Base-by-base conservation (phyloP, 495 filamentous ascomycete genomes). In the Xylaria nigripes region DNA sequence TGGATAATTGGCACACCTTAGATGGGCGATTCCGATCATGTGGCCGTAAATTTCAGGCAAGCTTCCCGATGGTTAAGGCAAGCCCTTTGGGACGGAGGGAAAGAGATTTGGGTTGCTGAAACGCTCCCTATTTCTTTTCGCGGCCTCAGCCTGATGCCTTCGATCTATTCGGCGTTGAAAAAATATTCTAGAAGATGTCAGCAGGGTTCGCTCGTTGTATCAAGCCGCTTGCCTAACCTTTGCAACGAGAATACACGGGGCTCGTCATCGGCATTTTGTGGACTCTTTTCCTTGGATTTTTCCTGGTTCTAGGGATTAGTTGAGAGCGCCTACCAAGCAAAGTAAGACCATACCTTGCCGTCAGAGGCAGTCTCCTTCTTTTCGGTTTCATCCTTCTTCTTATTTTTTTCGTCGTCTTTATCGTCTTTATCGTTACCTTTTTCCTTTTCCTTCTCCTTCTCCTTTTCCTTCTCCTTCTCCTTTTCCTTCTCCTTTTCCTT, bases 171-270 rank as follows among this genome's bases (percentile, higher is more conserved):
- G 84, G 70, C 86, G 86, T 53, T 94, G 87, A 66, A 89, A 93
- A 66, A 97, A 93, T 27, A 81, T 82, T 65, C 89, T 94, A 64
- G 43, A n/a, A 12, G 41, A 45, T 29, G 59, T 70, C 30, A 70
- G 62, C 55, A 44, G 45, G 21, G 8, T 32, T 24, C 13, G 6
- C 15, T 29, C 25, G n/a, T 34, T 16, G 25, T 23, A 19, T 40
- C 3, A 27, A 36, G 54, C 48, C 25, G n/a, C 22, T 30, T 59
- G 55, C 59, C 78, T 36, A 73, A 94, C 89, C 85, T 91, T 59
- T 94, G 87, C 59, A 98, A 72, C 55, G 85, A 78, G 70, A 94
- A 98, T 29, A 96, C 75, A 50, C 93, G 77, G 44, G 90, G 89
- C 59, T 82, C 81, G 50, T 81, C 79, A 32, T 81, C 80, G 13